These are phyloP conservation scores for Amylocarpus encephaloides DNA, from an alignment of 2,329 filamentous ascomycete species.

Conservation along the genomic window DNA sequence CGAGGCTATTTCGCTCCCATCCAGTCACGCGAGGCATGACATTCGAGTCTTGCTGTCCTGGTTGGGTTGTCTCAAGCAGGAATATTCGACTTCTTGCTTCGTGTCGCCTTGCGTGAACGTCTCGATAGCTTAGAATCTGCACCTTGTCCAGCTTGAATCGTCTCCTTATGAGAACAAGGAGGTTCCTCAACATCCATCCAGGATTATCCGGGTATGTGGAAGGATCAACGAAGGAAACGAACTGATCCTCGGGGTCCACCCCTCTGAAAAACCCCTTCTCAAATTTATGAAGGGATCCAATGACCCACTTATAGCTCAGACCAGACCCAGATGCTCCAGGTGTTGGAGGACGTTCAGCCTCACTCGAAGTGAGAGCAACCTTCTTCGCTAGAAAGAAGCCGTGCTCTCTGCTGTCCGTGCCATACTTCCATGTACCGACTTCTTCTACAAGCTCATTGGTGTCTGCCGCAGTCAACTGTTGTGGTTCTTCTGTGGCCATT, in stretches of 20 bases:
- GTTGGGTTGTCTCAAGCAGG: slow-evolving; percentile 31
- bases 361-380: slow-evolving; percentile 35
- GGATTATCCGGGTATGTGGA: slow-evolving; percentile 85
- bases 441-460: slow-evolving; percentile 73
- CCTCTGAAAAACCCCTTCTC: slow-evolving; percentile 83
- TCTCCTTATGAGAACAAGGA: slow-evolving; percentile 77
- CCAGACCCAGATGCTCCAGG: slow-evolving; percentile 47
- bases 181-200: slow-evolving; percentile 87
- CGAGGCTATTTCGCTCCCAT: slow-evolving; percentile 79
- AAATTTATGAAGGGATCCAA: slow-evolving; percentile 69
- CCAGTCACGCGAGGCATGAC: slow-evolving; percentile 85
- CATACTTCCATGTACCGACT: slow-evolving; percentile 82
- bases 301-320: slow-evolving; percentile 63
- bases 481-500: slow-evolving; percentile 45
- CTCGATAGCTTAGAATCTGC: slow-evolving; percentile 86
- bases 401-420: slow-evolving; percentile 74
- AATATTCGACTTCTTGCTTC: slow-evolving; percentile 78
- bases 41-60: slow-evolving; percentile 19
- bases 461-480: slow-evolving; percentile 58
- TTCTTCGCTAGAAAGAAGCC: slow-evolving; percentile 96
- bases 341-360: slow-evolving; percentile 35
- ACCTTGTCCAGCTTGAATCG: slow-evolving; percentile 71
- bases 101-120: slow-evolving; percentile 70
- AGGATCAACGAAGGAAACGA: slow-evolving; percentile 82
- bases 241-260: slow-evolving; percentile 66